A percentile compares a stretch with the other conserved stretches of the same genome.
Conservation (phyloP, 2,329 filamentous ascomycete species). For the Colletotrichum ledebouriae region DNA sequence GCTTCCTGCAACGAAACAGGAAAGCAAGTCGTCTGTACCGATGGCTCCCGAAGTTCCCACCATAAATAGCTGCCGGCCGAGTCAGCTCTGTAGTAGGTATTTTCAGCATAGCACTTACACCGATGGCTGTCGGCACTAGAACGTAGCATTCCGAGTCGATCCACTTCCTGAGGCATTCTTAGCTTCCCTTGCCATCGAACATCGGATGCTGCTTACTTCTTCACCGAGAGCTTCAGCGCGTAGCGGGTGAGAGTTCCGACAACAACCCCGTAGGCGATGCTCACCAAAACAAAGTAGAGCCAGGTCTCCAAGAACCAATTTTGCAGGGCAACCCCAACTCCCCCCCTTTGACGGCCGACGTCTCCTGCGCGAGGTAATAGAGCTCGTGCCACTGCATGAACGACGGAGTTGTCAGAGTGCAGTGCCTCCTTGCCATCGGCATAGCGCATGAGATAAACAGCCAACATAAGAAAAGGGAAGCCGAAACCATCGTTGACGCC, state of each 20-base stretch:
- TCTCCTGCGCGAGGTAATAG: conserved; percentile 47
- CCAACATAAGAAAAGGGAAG: conserved; percentile 72
- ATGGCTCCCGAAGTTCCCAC: conserved; percentile 69
- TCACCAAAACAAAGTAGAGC: conserved; percentile 70
- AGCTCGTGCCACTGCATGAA: conserved; percentile 6
- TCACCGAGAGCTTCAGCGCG: conserved; percentile 59
- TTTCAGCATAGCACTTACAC: conserved; percentile 48
- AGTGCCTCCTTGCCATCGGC: conserved; percentile 54
- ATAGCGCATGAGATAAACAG: conserved; percentile 68
- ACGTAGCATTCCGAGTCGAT: conserved; percentile 68
- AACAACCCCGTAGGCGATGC: conserved; percentile 64
- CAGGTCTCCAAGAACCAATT: conserved; percentile 73
- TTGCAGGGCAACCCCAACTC: conserved; percentile 64
- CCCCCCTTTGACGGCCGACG: conserved; percentile 65
- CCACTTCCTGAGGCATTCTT: conserved; percentile 58
- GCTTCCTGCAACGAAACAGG: conserved; percentile 71
- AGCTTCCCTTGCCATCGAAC: neutral
- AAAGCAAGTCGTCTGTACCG: conserved; percentile 71
- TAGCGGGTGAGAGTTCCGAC: conserved; percentile 63
- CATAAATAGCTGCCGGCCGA: conserved; percentile 62
- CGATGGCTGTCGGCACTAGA: conserved; percentile 64
- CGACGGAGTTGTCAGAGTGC: neutral
- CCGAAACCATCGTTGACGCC: conserved; percentile 74
- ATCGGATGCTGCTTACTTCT: conserved; percentile 44
- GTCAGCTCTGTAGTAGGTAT: neutral